phyloP scores from a whole-genome alignment of 768 basidiomycete genomes.

The Lentinus tigrinus region DNA sequence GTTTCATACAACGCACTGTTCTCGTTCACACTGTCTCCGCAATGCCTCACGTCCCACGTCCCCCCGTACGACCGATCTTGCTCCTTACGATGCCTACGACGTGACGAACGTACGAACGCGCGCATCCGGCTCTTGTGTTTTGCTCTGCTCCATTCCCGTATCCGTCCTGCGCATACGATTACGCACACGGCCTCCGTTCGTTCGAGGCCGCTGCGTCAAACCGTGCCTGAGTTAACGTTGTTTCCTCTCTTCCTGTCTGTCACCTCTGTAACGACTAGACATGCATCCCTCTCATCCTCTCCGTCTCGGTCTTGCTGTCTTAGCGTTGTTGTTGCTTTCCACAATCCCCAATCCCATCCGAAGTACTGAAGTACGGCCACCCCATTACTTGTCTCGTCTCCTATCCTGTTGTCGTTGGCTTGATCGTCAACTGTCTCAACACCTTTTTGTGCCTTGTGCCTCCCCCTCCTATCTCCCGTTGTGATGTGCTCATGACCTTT shows the following conservation, averaged over 20 bases:
- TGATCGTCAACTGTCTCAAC: neutral
- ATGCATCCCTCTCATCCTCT: conserved; percentile 42
- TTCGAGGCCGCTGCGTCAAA: conserved; percentile 7
- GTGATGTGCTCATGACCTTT: neutral
- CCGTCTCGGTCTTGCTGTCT: conserved; percentile 13
- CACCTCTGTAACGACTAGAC: conserved; percentile 69
- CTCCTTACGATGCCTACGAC: conserved; percentile 11
- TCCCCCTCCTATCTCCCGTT: neutral
- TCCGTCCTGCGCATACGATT: conserved; percentile 2
- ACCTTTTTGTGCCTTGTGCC: neutral
- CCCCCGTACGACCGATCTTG: neutral
- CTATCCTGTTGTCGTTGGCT: neutral
- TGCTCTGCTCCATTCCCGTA: neutral
- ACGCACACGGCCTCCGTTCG: neutral
- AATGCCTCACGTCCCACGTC: neutral
- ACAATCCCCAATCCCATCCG: neutral
- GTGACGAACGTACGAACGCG: conserved; percentile 4
- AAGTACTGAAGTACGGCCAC: neutral
- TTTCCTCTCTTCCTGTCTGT: conserved; percentile 10
- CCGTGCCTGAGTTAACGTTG: neutral
- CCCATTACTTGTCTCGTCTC: neutral
- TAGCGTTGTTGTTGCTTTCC: conserved; percentile 13
- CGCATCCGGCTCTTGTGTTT: neutral
- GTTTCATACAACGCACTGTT: too few species aligned
- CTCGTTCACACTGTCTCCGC: neutral